These are phyloP conservation scores for Sporopachydermia cereana DNA, from an alignment of 1,139 yeast genomes.

Conservation along the genomic window DNA sequence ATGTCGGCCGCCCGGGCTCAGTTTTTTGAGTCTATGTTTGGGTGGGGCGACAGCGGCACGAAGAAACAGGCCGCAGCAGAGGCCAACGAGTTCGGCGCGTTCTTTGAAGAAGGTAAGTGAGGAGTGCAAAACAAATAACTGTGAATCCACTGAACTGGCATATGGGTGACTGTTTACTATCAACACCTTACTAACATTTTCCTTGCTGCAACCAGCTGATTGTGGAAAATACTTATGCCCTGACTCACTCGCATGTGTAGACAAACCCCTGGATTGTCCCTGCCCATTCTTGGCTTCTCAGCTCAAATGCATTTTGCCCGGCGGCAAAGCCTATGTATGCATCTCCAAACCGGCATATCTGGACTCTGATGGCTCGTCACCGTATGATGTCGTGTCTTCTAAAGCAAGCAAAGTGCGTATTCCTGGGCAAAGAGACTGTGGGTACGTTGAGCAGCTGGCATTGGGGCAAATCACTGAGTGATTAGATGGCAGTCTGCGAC, in stretches of 20 bases:
- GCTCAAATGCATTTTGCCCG: conserved; percentile 67
- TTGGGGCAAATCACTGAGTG: too few relatives aligned
- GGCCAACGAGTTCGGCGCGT: too few relatives aligned
- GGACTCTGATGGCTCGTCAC: conserved; percentile 19
- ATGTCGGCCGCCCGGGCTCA: too few relatives aligned
- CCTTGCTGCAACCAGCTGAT: conserved; percentile 21
- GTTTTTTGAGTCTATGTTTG: not conserved
- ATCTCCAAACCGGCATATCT: conserved; percentile 66
- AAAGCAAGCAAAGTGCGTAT: conserved; percentile 13
- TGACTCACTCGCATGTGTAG: conserved; percentile 71
- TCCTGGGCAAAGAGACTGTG: conserved; percentile 45
- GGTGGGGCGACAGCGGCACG: too few relatives aligned
- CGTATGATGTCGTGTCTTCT: conserved; percentile 22
- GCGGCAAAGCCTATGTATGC: conserved; percentile 53
- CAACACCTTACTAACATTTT: too few relatives aligned
- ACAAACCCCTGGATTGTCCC: conserved; percentile 62
- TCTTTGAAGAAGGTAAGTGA: too few relatives aligned
- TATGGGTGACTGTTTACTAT: too few relatives aligned
- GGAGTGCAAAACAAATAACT: too few relatives aligned
- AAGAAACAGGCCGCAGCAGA: too few relatives aligned
- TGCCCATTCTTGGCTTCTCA: conserved; percentile 86
- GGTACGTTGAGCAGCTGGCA: conserved; percentile 56
- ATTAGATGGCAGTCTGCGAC: too few relatives aligned
- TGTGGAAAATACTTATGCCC: conserved; percentile 72
- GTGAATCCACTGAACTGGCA: too few relatives aligned